Percentiles rank a stretch among this genome's conserved stretches.
These are phyloP conservation scores for Colletotrichum sp. DNA, from an alignment of 2,329 filamentous ascomycete species.

Conservation along the genomic window DNA sequence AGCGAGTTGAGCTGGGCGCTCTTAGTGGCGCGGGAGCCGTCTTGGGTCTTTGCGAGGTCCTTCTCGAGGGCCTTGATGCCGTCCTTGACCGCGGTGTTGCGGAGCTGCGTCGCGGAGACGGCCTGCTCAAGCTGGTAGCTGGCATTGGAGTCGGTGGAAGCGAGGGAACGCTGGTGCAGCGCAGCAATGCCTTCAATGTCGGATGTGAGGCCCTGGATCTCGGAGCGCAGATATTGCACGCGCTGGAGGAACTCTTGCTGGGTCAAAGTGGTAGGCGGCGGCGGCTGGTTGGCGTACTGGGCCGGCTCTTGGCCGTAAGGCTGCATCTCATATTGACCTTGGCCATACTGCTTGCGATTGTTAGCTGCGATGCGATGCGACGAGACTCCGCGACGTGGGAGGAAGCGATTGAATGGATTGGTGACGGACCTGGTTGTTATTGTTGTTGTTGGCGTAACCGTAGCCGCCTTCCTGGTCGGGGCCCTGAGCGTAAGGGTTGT, in stretches of 20 bases:
- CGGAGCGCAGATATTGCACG: slow-evolving; percentile 69
- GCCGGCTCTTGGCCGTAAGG: slow-evolving; percentile 46
- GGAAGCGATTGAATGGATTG: not conserved
- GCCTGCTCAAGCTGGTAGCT: slow-evolving; percentile 68
- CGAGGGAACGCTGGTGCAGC: slow-evolving; percentile 75
- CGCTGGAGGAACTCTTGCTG: slow-evolving; percentile 73
- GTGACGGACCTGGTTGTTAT: slow-evolving; percentile 42
- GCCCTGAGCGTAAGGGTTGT: slow-evolving; percentile 68
- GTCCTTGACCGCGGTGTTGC: slow-evolving; percentile 78
- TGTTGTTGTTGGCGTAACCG: slow-evolving; percentile 35
- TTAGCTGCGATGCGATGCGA: not conserved
- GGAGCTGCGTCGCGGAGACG: slow-evolving; percentile 72
- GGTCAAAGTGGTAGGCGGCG: slow-evolving; percentile 45
- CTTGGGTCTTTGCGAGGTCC: slow-evolving; percentile 69
- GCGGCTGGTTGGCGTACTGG: slow-evolving; percentile 22
- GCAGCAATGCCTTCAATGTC: slow-evolving; percentile 72
- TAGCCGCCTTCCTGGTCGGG: slow-evolving; percentile 53
- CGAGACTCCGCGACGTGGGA: not conserved
- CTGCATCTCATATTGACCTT: slow-evolving; percentile 61
- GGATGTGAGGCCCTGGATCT: slow-evolving; percentile 70
- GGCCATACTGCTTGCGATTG: slow-evolving; percentile 24
- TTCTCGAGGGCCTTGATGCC: slow-evolving; percentile 78
- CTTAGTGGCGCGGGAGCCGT: slow-evolving; percentile 69
- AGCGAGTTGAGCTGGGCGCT: slow-evolving; percentile 71
- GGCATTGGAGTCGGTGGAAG: slow-evolving; percentile 64